Base-by-base conservation (phyloP, 2,329 filamentous ascomycete species). In the Fusarium circinatum region DNA sequence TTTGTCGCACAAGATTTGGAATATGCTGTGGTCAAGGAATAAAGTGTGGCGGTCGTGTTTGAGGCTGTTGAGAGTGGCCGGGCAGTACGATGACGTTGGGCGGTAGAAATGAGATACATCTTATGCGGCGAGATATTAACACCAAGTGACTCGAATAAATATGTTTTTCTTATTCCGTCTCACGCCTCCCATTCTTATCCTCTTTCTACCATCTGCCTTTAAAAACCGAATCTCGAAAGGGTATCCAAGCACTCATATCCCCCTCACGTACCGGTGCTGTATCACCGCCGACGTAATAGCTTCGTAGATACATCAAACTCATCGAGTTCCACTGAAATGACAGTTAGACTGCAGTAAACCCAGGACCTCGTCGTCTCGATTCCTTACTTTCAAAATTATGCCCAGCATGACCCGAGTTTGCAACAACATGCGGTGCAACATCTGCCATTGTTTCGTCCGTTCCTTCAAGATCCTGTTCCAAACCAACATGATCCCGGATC, bases 401-500 rank as follows among this genome's bases (percentile, higher is more conserved):
- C 6, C 6, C 39, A 4, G 11, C 15, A 2, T 12, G 15, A 17
- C 45, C 26, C 5, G 38, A 13, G 22, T 55, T 65, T 12, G 56
- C 44, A 2, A 48, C 51, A 12, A 45, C 22, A 6, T 62, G 51
- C 10, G 24, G 76, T 9, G 68, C 48, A 6, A 97, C 91, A 75
- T 97, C 93, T 30, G 88, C 89, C 14, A 92, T 78, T 0, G 92
- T 96, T 86, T 96, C 94, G 79, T 97, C 95, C 17, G 92, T 94
- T 81, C 94, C 95, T 79, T 91, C 90, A 54, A 98, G 85, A 81
- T 98, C 95, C 58, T 95, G 91, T 81, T 95, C 93, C 8, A 97
- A 76, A 1, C 88, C 81, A 14, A 94, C 90, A 26, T 92, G 93
- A 76, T 98, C 94, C 79, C 92, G 88, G 80, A 98, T 92, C 84